phyloP scores from a whole-genome alignment of 768 basidiomycete genomes.

The Auriscalpium orientale region DNA sequence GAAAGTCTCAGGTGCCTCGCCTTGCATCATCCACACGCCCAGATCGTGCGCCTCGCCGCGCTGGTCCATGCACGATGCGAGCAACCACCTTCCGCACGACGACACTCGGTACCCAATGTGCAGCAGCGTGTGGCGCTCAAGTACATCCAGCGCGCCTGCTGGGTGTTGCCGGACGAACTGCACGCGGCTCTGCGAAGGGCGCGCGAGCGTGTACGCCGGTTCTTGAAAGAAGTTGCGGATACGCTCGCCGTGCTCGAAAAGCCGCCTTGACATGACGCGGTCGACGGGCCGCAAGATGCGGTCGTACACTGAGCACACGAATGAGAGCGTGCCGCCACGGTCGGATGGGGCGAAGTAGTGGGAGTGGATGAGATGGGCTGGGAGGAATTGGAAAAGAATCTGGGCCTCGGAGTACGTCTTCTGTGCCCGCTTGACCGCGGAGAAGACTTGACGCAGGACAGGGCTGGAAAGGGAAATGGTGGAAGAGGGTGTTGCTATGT shows the following conservation, averaged over 20 bases:
- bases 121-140: conserved; percentile 54
- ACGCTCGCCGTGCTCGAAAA: conserved; percentile 33
- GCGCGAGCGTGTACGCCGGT: conserved; percentile 57
- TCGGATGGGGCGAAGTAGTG: conserved; percentile 37
- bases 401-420: conserved; percentile 40
- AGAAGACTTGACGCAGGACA: conserved; percentile 61
- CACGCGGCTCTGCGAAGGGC: conserved; percentile 30
- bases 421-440: conserved; percentile 49
- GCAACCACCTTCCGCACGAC: conserved; percentile 65
- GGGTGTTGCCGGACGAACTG: conserved; percentile 33
- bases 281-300: conserved; percentile 55
- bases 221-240: conserved; percentile 51
- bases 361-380: conserved; percentile 50
- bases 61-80: conserved; percentile 70
- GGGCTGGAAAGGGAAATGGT: conserved; percentile 59
- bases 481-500: conserved; percentile 55
- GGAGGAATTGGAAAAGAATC: conserved; percentile 66
- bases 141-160: conserved; percentile 37
- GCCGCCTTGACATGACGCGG: conserved; percentile 49
- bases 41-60: conserved; percentile 69
- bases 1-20: conserved; percentile 39
- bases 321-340: conserved; percentile 35
- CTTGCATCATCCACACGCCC: conserved; percentile 58
- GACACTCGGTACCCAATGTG: conserved; percentile 72
- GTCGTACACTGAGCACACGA: conserved; percentile 66